Conservation (phyloP, 176 grass and related monocot species). For the Echinochloa phyllopogon region DNA sequence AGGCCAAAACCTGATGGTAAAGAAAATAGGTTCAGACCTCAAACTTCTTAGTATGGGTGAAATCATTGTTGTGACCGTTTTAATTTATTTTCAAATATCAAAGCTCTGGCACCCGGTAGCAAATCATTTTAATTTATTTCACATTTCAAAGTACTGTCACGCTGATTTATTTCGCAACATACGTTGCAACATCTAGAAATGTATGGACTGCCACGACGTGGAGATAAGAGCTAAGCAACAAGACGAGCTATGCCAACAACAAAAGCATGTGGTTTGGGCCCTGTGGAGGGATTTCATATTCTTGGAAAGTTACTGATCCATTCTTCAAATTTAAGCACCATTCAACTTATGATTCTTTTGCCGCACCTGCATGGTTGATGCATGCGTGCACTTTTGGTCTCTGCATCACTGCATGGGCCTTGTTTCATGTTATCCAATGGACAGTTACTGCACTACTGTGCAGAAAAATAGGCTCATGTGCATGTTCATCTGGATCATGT, state of each 20-base stretch:
- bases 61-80: too few relatives aligned
- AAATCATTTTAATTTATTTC: not conserved
- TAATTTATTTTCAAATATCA: too few relatives aligned
- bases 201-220: not conserved
- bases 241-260: not conserved
- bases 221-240: not conserved
- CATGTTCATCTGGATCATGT: not conserved
- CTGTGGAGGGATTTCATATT: not conserved
- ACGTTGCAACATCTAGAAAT: not conserved
- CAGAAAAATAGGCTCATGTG: not conserved
- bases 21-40: too few relatives aligned
- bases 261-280: constrained; percentile 6
- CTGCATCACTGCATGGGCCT: not conserved
- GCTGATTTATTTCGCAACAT: not conserved
- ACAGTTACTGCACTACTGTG: not conserved
- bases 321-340: not conserved
- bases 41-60: too few relatives aligned
- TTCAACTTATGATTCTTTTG: not conserved
- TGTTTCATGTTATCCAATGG: not conserved
- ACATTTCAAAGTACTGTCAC: not conserved
- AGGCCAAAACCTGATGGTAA: too few relatives aligned
- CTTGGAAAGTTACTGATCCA: not conserved
- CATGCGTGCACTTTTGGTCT: not conserved
- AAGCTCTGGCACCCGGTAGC: too few relatives aligned
- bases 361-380: not conserved